These are phyloP conservation scores for Funneliformis caledonium DNA, from an alignment of 371 early-diverging fungal genomes.

Conservation along the genomic window DNA sequence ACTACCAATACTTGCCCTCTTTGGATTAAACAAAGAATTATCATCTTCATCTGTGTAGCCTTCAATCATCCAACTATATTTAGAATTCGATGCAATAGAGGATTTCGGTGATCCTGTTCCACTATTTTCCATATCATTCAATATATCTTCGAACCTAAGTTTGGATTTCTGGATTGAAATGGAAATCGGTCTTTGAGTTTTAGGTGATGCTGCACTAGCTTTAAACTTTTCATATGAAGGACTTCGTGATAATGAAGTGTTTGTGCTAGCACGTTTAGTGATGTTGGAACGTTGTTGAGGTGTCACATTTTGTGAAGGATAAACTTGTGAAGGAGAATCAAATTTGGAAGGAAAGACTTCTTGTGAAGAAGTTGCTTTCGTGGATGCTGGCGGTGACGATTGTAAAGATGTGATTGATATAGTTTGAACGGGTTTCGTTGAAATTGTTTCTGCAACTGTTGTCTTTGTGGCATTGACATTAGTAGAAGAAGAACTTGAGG, in stretches of 20 bases:
- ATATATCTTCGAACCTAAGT: conserved; percentile 26
- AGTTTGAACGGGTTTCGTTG: neutral
- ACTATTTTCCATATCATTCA: conserved; percentile 27
- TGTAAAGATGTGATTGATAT: neutral
- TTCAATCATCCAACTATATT: conserved; percentile 41
- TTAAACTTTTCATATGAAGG: neutral
- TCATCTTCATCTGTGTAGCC: conserved; percentile 35
- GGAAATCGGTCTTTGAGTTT: neutral
- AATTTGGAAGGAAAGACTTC: no score
- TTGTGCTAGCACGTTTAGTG: neutral
- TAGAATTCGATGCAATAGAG: conserved; percentile 37
- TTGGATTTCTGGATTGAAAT: neutral
- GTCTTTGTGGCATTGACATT: neutral
- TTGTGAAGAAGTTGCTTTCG: neutral
- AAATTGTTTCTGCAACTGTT: neutral
- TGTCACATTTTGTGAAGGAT: neutral
- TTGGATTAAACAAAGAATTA: conserved; percentile 37
- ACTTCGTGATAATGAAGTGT: neutral
- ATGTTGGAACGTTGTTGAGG: neutral
- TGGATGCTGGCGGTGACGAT: neutral
- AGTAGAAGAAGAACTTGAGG: neutral
- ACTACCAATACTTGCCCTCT: conserved; percentile 23
- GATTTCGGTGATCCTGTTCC: conserved; percentile 24
- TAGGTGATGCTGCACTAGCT: neutral
- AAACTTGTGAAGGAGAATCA: neutral